Evolutionary conservation across 2,329 filamentous ascomycete genomes (phyloP).

Genomic region (Hymenoscyphus infarciens): DNA sequence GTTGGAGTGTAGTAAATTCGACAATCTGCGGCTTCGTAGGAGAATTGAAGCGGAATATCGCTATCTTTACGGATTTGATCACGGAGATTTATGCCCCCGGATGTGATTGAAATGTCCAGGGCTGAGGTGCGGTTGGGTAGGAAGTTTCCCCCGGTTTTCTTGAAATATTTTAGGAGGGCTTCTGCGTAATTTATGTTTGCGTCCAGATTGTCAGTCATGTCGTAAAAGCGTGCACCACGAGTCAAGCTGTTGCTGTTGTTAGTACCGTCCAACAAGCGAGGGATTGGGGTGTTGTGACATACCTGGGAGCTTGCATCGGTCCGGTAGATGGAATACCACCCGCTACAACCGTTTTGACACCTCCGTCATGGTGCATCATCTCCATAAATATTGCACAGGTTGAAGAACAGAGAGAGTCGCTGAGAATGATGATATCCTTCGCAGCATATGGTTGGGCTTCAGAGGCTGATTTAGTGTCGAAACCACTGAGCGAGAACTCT

Average conservation of each 20-base stretch:
- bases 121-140: conserved; percentile 24
- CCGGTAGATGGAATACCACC: conserved; percentile 47
- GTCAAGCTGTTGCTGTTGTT: conserved; percentile 27
- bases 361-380: conserved; percentile 49
- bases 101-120: conserved; percentile 22
- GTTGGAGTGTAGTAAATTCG: conserved; percentile 52
- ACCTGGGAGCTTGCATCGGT: conserved; percentile 47
- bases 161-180: conserved; percentile 18
- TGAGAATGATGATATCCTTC: conserved; percentile 45
- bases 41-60: conserved; percentile 50
- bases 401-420: conserved; percentile 56
- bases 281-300: neutral
- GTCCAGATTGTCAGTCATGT: conserved; percentile 26
- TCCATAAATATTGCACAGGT: conserved; percentile 56
- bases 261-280: neutral
- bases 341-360: conserved; percentile 51
- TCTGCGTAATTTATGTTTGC: conserved; percentile 29
- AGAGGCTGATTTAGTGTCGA: conserved; percentile 22
- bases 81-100: conserved; percentile 42
- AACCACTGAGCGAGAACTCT: conserved; percentile 32
- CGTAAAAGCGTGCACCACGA: conserved; percentile 44
- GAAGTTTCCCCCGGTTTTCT: conserved; percentile 18
- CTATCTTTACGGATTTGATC: conserved; percentile 36
- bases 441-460: conserved; percentile 36
- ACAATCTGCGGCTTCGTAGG: conserved; percentile 57